Base-by-base conservation (phyloP, 306 rosid species). In the Ormosia semicastrata region DNA sequence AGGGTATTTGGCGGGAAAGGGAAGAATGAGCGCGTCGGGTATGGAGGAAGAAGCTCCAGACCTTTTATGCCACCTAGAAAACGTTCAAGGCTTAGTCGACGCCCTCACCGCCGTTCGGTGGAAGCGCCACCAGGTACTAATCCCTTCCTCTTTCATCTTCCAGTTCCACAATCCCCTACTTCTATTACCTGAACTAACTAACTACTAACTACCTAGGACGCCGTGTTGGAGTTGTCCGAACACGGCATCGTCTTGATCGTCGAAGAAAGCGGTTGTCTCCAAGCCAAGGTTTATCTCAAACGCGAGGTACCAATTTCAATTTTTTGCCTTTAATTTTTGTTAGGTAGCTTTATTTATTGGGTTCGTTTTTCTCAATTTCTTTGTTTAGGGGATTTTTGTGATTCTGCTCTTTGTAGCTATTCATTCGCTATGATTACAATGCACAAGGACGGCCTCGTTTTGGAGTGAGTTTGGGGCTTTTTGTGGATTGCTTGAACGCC, bases 241-340 rank as follows among this genome's bases (percentile, higher is more conserved):
- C 98, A 95, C 79, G 99, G 98, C 77, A 77, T 93, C 74, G 97
- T 93, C 34, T 86, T 95, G 81, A 93, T 90, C 39, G 98, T 95
- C 3, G 94, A 95, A 80, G 99, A 95, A 67, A 88, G 86, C 65
- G 88, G 93, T 66, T 95, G 99, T 79, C 94, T 95, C 69, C 97
- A 95, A 84, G 98, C 98, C 82, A 95, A 93, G 87, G 93, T 93
- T 76, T 95, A 95, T 88, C 97, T 95, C 13, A 94, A 95, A 92
- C 91, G 95, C 79, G 98, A 93, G 97, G 98, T 91, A 72, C 34
- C 75, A 66, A 33, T 11, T 40, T 37, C 14, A 5, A 12, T 14
- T 6, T 6, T 33, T 57, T 3, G 8, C 58, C n/a, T 37, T 29
- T 46, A 63, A 12, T 59, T 73, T 0, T n/a, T 36, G 37, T 57